Evolutionary conservation across 768 basidiomycete genomes (phyloP).

Genomic region (Phlebiopsis flavidoalba): DNA sequence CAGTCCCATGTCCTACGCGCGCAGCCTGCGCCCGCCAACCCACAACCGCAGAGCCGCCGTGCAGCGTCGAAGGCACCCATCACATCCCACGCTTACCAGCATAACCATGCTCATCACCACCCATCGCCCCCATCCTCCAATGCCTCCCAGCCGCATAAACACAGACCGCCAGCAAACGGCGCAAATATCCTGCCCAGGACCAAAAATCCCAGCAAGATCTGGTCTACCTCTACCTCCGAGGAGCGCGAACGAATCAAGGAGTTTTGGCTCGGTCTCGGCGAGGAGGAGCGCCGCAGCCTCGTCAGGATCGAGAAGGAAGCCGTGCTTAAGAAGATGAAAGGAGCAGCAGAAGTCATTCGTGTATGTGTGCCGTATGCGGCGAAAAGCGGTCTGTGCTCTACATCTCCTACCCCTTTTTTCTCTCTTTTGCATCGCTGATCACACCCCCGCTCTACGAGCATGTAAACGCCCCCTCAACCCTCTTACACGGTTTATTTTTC

Average conservation of each 20-base stretch:
- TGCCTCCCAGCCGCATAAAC: constrained; percentile 32
- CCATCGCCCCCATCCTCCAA: constrained; percentile 46
- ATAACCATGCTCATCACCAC: constrained; percentile 50
- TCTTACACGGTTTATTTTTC: not conserved
- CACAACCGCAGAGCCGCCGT: constrained; percentile 30
- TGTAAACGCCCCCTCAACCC: not conserved
- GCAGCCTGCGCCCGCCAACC: constrained; percentile 29
- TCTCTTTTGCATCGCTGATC: constrained; percentile 20
- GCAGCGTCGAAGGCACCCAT: constrained; percentile 53
- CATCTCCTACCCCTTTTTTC: constrained; percentile 22
- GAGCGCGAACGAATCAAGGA: constrained; percentile 97
- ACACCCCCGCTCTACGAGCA: no score
- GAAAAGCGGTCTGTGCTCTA: constrained; percentile 79
- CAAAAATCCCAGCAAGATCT: constrained; percentile 79
- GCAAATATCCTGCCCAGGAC: constrained; percentile 28
- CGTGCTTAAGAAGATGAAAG: constrained; percentile 97
- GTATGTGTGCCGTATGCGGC: constrained; percentile 94
- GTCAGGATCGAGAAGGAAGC: constrained; percentile 99
- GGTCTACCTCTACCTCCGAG: constrained; percentile 88
- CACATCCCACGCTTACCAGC: constrained; percentile 42
- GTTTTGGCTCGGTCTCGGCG: constrained; percentile 93
- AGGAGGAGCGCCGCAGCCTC: constrained; percentile 85
- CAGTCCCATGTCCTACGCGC: constrained; percentile 78
- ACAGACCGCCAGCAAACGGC: constrained; percentile 29
- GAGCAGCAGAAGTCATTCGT: constrained; percentile 97